Base-by-base conservation (phyloP, 345 rosid species). In the Citrus hindsii region DNA sequence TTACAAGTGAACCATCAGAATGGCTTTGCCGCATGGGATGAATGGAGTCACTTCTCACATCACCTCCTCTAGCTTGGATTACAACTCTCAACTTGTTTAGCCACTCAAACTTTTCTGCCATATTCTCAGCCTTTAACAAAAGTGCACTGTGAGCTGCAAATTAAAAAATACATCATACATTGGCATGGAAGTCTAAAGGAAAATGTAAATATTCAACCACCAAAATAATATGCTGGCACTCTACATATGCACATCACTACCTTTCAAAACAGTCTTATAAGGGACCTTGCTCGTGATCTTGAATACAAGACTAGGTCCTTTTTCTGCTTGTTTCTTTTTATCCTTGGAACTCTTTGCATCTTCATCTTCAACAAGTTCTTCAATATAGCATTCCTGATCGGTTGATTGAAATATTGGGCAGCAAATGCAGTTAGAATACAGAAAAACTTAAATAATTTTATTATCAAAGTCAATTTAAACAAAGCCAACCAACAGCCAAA, bases 1-100 rank as follows among this genome's bases (percentile, higher is more conserved):
- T 89, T 81, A 97, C 99, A 79, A 97, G 93, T 33, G 99, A 97
- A 87, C 99, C 98, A 55, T 97, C 99, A 71, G 99, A 97, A 79
- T 84, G 91, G 84, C 99, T 97, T 13, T 97, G 99, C 56, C 95
- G 89, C 90, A 97, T 87, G 69, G 85, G 78, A 82, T 59, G 81
- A 71, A 83, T 85, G 27, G 92, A 83, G 42, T 90, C 93, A 69
- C 86, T 89, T 74, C 77, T 86, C 67, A 84, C 84, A 77, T 87
- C 95, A 82, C 95, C 98, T 74, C 94, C 94, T 74, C 80, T 85
- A 68, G 83, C 76, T 82, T 92, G 94, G 69, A 83, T 76, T 66
- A 97, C 84, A 83, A 72, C 91, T 83, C 88, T 89, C 83, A 94
- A 78, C 90, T 90, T 97, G 83, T 82, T 93, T 67, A 97, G 69